phyloP scores from a whole-genome alignment of 345 rosid genomes.

The Boechera stricta region DNA sequence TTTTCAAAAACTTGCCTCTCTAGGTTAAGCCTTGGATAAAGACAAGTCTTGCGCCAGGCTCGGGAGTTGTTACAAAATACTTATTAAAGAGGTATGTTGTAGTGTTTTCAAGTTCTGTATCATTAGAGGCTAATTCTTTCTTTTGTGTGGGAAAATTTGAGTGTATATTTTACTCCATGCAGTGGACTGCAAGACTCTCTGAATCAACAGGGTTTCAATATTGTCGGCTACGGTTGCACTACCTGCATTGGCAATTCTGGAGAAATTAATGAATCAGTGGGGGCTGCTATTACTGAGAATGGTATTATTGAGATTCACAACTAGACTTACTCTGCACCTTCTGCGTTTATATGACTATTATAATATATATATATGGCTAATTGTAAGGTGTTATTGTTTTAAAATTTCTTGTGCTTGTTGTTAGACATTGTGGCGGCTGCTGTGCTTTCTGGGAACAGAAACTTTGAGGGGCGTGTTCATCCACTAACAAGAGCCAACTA shows the following conservation, averaged over 20 bases:
- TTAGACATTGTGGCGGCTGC: constrained; percentile 94
- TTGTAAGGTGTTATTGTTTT: background rate
- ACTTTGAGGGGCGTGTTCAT: constrained; percentile 99
- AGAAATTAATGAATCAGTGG: constrained; percentile 91
- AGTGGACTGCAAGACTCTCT: constrained; percentile 93
- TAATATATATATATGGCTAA: background rate
- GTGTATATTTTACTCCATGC: constrained; percentile 4
- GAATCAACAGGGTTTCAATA: constrained; percentile 89
- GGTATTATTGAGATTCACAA: constrained; percentile 54
- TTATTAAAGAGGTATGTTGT: constrained; percentile 66
- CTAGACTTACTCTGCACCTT: background rate
- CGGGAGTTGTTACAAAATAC: constrained; percentile 98
- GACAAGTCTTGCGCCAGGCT: constrained; percentile 99
- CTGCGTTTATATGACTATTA: background rate
- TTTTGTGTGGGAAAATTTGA: background rate
- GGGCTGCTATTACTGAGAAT: constrained; percentile 89
- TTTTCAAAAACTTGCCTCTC: constrained; percentile 19
- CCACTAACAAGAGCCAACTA: constrained; percentile 97
- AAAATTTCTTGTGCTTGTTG: constrained; percentile 14
- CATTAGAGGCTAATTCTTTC: background rate
- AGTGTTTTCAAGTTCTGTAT: background rate
- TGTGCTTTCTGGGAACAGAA: constrained; percentile 95
- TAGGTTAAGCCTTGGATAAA: constrained; percentile 99
- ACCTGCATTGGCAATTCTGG: constrained; percentile 99
- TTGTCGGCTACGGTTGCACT: constrained; percentile 98